Evolutionary conservation across 495 filamentous ascomycete species (phyloP).

Genomic region (Elasticomyces elasticus): DNA sequence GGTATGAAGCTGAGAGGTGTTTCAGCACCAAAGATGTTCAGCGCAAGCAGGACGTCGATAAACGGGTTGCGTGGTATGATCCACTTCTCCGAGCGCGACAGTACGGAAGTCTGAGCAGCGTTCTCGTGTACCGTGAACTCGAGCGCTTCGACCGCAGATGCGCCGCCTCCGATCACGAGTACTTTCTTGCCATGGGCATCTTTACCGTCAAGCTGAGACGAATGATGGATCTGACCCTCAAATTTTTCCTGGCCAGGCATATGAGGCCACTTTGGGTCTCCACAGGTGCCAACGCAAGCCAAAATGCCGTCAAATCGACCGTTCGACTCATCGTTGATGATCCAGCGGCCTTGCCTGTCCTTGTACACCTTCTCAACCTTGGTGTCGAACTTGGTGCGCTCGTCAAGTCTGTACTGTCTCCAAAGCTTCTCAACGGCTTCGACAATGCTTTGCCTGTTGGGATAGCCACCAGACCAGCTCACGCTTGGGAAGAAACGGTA

Average conservation of each 20-base stretch:
- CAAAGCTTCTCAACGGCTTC: slow-evolving; percentile 60
- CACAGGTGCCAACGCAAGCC: slow-evolving; percentile 67
- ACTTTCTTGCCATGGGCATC: slow-evolving; percentile 61
- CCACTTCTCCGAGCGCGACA: slow-evolving; percentile 78
- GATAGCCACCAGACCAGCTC: slow-evolving; percentile 62
- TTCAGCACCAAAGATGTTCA: slow-evolving; percentile 74
- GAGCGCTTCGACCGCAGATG: slow-evolving; percentile 72
- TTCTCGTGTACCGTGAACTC: slow-evolving; percentile 64
- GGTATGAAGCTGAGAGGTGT: slow-evolving; percentile 67
- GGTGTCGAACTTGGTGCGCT: slow-evolving; percentile 61
- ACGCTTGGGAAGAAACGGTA: slow-evolving; percentile 81
- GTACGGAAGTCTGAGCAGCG: slow-evolving; percentile 58
- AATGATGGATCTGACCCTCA: slow-evolving; percentile 61
- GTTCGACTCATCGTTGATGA: slow-evolving; percentile 60
- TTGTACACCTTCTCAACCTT: slow-evolving; percentile 57
- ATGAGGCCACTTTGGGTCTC: slow-evolving; percentile 60
- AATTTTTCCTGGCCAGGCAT: slow-evolving; percentile 58
- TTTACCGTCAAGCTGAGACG: slow-evolving; percentile 61
- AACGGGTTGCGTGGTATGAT: slow-evolving; percentile 70
- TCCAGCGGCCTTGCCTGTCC: slow-evolving; percentile 61
- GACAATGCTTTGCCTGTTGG: slow-evolving; percentile 61
- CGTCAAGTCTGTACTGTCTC: slow-evolving; percentile 63
- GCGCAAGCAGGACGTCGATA: slow-evolving; percentile 59
- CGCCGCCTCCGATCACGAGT: slow-evolving; percentile 67
- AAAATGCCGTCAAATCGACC: slow-evolving; percentile 72